These are phyloP conservation scores for Tubosaeta sp. DNA, from an alignment of 768 basidiomycete species.

Conservation along the genomic window DNA sequence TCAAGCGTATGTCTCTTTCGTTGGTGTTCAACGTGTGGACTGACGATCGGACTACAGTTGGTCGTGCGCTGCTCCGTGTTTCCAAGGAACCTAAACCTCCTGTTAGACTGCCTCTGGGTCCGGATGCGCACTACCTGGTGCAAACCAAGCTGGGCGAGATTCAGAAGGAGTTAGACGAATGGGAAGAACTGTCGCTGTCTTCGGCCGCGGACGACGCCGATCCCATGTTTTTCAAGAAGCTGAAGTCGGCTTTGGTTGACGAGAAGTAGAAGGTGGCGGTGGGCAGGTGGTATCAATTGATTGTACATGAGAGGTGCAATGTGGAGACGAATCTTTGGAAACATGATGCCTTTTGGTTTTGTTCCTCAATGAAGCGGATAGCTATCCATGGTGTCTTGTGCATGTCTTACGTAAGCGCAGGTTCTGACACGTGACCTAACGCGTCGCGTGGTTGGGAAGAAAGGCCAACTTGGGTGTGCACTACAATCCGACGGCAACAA, in stretches of 20 bases:
- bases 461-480: conserved; percentile 6
- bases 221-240: conserved; percentile 10
- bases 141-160: conserved; percentile 15
- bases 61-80: conserved; percentile 12
- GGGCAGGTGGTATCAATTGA: too few relatives aligned
- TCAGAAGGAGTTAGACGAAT: conserved; percentile 13
- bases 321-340: too few relatives aligned
- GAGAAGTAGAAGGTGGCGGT: neutral
- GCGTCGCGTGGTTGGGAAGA: conserved; percentile 27
- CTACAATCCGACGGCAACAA: neutral
- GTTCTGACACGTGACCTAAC: conserved; percentile 24
- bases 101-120: conserved; percentile 18
- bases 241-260: neutral
- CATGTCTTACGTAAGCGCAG: neutral
- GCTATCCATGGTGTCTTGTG: too few relatives aligned
- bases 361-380: too few relatives aligned
- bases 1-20: neutral
- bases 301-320: too few relatives aligned
- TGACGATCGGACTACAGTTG: conserved; percentile 11
- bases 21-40: neutral
- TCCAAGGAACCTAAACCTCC: conserved; percentile 18
- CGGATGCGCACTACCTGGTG: conserved; percentile 14
- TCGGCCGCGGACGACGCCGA: conserved; percentile 20
- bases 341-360: too few relatives aligned
- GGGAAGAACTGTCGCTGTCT: conserved; percentile 11